Conservation (phyloP, 129 eudicot species). For the Erigeron canadensis region DNA sequence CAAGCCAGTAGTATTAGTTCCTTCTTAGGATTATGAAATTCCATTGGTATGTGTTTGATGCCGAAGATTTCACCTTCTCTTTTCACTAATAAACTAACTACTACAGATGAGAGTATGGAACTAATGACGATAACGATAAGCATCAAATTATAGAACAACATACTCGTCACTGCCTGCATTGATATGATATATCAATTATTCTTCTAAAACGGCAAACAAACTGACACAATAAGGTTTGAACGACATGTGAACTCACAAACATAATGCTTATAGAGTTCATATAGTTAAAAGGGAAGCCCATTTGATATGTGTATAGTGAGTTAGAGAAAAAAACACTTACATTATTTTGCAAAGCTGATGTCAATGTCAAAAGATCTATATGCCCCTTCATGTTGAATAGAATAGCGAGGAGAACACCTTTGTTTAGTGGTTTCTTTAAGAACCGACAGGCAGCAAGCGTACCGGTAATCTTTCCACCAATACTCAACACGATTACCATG, state of each 20-base stretch:
- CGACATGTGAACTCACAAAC: background rate
- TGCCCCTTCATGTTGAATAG: constrained; percentile 87
- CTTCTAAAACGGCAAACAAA: background rate
- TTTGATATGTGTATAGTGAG: background rate
- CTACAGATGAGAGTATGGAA: constrained; percentile 59
- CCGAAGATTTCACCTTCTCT: constrained; percentile 69
- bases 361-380: constrained; percentile 65
- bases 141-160: constrained; percentile 59
- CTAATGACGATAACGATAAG: constrained; percentile 48
- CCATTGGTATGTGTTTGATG: constrained; percentile 52
- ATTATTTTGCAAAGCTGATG: constrained; percentile 40
- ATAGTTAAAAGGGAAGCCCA: too few species aligned
- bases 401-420: constrained; percentile 78
- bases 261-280: background rate
- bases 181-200: constrained; percentile 12
- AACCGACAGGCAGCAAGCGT: constrained; percentile 67
- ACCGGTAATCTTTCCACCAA: constrained; percentile 82
- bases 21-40: constrained; percentile 53
- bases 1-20: constrained; percentile 68
- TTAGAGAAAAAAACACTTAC: constrained; percentile 38
- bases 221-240: background rate
- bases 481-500: constrained; percentile 57
- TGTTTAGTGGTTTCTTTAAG: constrained; percentile 67
- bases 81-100: constrained; percentile 57
- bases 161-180: constrained; percentile 44